Percentiles rank a stretch among this genome's conserved stretches.
Evolutionary conservation across 2,329 filamentous ascomycete genomes (phyloP).

Genomic region (Penicillium glabrum): DNA sequence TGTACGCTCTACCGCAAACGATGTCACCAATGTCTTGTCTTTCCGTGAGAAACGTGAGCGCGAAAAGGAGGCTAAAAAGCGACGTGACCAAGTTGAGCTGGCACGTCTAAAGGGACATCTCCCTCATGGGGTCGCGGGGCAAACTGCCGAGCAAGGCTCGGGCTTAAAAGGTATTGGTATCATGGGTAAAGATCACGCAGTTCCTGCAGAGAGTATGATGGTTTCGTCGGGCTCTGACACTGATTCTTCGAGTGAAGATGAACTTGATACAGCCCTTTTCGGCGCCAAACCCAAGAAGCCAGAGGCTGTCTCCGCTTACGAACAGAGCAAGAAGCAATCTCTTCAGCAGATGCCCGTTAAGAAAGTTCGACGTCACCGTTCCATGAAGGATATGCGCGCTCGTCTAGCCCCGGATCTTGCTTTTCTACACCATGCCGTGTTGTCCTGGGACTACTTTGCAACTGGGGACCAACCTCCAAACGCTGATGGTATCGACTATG

Average conservation of each 20-base stretch:
- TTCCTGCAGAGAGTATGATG: constrained; percentile 80
- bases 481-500: constrained; percentile 68
- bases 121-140: constrained; percentile 51
- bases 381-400: constrained; percentile 90
- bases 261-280: constrained; percentile 70
- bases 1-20: constrained; percentile 25
- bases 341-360: constrained; percentile 71
- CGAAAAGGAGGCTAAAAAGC: constrained; percentile 72
- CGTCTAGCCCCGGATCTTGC: constrained; percentile 87
- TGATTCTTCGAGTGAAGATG: constrained; percentile 72
- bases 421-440: constrained; percentile 76
- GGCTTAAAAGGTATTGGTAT: constrained; percentile 71
- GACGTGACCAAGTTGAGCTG: constrained; percentile 69
- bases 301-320: constrained; percentile 46
- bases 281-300: constrained; percentile 43
- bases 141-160: constrained; percentile 74
- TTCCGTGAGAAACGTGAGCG: constrained; percentile 74
- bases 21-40: constrained; percentile 45
- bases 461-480: constrained; percentile 79
- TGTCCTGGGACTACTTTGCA: constrained; percentile 95
- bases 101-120: constrained; percentile 63
- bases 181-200: constrained; percentile 74
- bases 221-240: constrained; percentile 68
- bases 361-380: constrained; percentile 76
- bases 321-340: constrained; percentile 47